Evolutionary conservation across 495 filamentous ascomycete genomes (phyloP), one percentile per base, ranked within the genome.

Genomic region (Evernia prunastri): DNA sequence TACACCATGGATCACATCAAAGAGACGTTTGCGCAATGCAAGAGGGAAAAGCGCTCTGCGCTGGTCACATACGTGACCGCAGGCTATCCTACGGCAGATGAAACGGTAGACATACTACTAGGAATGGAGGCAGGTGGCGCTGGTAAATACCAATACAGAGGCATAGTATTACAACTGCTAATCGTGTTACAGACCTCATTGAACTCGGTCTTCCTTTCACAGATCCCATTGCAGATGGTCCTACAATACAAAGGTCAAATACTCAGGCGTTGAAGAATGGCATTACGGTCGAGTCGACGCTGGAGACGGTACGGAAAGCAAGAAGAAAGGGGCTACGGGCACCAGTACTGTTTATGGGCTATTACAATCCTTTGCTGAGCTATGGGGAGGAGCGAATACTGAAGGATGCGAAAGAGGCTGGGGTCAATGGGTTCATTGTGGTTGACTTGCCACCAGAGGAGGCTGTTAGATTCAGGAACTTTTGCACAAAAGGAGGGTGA

Each of bases 361-460:
- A 99, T 82, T 99, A 96, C 76, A 99, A 99, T 76, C 94, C 94
- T 1, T 77, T 97, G 58, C 79, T 96, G 56, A 88, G 84, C 68
- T 97, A 97, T 71, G 95, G 95, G 64, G 94, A 97, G 77, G 90
- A 95, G 77, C 81, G 81, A 58, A 85, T 97, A 73, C 79, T 99
- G 43, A 80, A 82, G 61, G 93, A 99, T 74, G 91, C 91, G 71
- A 86, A 88, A 71, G 84, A 86, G 51, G 89, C 90, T 25, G 91
- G 91, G 56, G 88, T 94, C 71, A 97, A 96, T 78, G 94, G 94
- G 56, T 99, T 97, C 75, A 97, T 99, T 68, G 86, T 97, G 72
- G 95, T 96, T 59, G 94, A 99, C 75, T 74, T 99, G 64, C 94
- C 94, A 9, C 95, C 95, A 1, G 94, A 99, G 81, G 94, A 99